Percentiles rank a stretch among this genome's conserved stretches.
phyloP scores from a whole-genome alignment of 2,329 filamentous ascomycete species.

The Aspergillus sp. region DNA sequence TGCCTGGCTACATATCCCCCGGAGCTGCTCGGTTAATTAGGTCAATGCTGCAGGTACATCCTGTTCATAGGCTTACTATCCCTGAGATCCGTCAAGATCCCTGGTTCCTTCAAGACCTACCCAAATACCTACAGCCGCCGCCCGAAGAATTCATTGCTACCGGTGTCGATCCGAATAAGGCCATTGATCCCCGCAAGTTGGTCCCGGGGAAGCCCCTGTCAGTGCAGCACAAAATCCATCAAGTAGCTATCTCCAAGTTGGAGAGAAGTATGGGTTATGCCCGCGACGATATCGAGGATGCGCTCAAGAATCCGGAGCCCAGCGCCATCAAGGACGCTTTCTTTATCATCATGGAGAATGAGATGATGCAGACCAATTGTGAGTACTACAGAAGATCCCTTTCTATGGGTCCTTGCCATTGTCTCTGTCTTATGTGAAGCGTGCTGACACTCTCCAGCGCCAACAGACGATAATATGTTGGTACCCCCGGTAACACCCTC shows the following conservation, averaged over 20 bases:
- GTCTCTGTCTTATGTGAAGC: neutral
- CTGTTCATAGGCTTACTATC: conserved; percentile 90
- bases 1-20: conserved; percentile 85
- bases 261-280: conserved; percentile 98
- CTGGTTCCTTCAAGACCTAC: conserved; percentile 89
- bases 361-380: conserved; percentile 94
- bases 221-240: conserved; percentile 85
- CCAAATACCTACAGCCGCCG: conserved; percentile 81
- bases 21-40: conserved; percentile 76
- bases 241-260: conserved; percentile 90
- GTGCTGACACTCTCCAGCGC: conserved; percentile 30
- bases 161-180: conserved; percentile 88
- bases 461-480: conserved; percentile 39
- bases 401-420: neutral
- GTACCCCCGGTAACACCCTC: conserved; percentile 28
- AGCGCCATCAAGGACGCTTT: conserved; percentile 99
- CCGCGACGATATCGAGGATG: conserved; percentile 91
- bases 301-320: conserved; percentile 85
- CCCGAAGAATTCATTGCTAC: conserved; percentile 92
- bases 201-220: conserved; percentile 75
- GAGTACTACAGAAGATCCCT: conserved; percentile 48
- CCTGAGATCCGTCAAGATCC: conserved; percentile 89
- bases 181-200: conserved; percentile 80
- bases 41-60: conserved; percentile 93
- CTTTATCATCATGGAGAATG: conserved; percentile 95